Evolutionary conservation across 2,329 filamentous ascomycete species (phyloP).

Genomic region (Hypoxylon sp.): DNA sequence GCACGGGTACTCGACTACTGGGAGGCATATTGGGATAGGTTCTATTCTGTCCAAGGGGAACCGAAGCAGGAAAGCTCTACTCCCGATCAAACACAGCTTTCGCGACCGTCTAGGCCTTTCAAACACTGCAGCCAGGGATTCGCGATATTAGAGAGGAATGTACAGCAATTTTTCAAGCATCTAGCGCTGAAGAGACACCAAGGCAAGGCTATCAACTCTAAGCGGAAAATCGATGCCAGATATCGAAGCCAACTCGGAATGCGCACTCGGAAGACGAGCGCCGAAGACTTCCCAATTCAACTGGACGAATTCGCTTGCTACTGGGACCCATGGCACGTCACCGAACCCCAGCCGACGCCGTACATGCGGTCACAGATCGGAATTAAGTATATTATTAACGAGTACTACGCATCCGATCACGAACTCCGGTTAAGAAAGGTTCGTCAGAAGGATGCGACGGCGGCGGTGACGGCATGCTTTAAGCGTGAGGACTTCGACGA

Average conservation of each 20-base stretch:
- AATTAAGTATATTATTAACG: constrained; percentile 14
- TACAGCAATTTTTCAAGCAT: constrained; percentile 1
- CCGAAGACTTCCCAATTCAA: constrained; percentile 17
- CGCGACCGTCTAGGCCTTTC: not conserved
- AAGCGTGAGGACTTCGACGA: constrained; percentile 15
- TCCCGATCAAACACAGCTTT: not conserved
- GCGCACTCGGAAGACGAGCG: constrained; percentile 7
- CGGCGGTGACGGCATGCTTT: constrained; percentile 7
- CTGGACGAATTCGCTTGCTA: constrained; percentile 22
- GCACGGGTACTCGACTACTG: constrained; percentile 21
- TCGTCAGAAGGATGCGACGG: constrained; percentile 8
- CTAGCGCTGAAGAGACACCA: constrained; percentile 16
- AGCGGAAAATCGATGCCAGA: constrained; percentile 20
- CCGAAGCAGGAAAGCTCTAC: not conserved
- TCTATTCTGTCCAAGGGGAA: constrained; percentile 3
- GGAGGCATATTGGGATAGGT: constrained; percentile 19
- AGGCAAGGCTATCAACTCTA: constrained; percentile 10
- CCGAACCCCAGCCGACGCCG: constrained; percentile 20
- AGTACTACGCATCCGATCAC: constrained; percentile 26
- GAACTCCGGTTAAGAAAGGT: constrained; percentile 21
- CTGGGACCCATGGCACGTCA: constrained; percentile 30
- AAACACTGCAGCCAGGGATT: not conserved
- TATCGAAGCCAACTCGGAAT: constrained; percentile 24
- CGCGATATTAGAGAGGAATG: not conserved
- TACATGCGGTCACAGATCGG: constrained; percentile 11